A percentile compares a stretch with the other conserved stretches of the same genome.
Evolutionary conservation across 257 asterid species (phyloP).

Genomic region (Capsicum rhomboideum): DNA sequence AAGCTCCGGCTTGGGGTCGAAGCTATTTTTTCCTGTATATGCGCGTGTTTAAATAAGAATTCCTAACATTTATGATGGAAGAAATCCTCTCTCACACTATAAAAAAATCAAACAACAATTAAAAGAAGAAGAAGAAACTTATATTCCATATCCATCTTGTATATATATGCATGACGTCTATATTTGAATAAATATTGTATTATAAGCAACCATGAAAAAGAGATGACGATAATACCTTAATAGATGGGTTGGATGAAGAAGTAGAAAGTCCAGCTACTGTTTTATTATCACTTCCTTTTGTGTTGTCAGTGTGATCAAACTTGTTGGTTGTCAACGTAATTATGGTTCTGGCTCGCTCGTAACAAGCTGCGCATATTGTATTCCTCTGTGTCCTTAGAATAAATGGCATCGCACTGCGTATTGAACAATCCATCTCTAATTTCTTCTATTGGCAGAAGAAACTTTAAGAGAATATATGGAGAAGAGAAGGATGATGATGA

Average conservation of each 20-base stretch:
- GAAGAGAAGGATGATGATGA: not conserved
- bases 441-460: not conserved
- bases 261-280: conserved; percentile 18
- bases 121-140: not conserved
- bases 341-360: conserved; percentile 75
- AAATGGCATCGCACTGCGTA: conserved; percentile 78
- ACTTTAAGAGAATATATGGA: not conserved
- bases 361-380: conserved; percentile 77
- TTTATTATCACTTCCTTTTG: conserved; percentile 34
- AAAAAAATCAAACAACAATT: not conserved
- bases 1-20: not conserved
- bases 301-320: conserved; percentile 36
- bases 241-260: conserved; percentile 14
- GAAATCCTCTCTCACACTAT: not conserved
- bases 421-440: conserved; percentile 68
- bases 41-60: not conserved
- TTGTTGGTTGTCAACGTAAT: conserved; percentile 52
- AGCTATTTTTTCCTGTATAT: not conserved
- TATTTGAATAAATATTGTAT: not conserved
- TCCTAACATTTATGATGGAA: not conserved
- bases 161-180: not conserved
- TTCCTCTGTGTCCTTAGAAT: conserved; percentile 84
- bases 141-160: not conserved
- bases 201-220: not conserved
- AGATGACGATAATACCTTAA: not conserved